phyloP scores from a whole-genome alignment of 179 eudicot genomes.

The Beta lomatogona region DNA sequence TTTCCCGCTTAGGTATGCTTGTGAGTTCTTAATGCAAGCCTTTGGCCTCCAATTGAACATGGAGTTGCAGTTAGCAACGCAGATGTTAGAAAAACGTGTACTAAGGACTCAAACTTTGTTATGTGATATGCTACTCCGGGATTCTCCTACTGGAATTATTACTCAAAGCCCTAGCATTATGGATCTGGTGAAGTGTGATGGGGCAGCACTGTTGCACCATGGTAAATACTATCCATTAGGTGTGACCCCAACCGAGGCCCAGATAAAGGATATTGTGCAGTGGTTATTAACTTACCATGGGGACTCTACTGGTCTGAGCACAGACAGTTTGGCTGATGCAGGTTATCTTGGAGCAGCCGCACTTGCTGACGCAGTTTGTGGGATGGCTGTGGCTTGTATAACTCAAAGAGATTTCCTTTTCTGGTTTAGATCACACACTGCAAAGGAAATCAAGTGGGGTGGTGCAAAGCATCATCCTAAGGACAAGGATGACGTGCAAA shows the following conservation, averaged over 20 bases:
- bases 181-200: constrained; percentile 95
- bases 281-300: constrained; percentile 77
- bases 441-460: constrained; percentile 96
- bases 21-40: constrained; percentile 97
- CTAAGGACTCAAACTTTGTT: constrained; percentile 82
- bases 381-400: constrained; percentile 94
- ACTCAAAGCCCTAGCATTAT: constrained; percentile 92
- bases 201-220: constrained; percentile 79
- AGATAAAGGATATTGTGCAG: constrained; percentile 82
- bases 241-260: constrained; percentile 83
- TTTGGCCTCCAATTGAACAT: constrained; percentile 90
- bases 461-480: constrained; percentile 95
- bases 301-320: constrained; percentile 93
- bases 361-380: constrained; percentile 92
- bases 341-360: constrained; percentile 86
- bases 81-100: constrained; percentile 74
- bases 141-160: constrained; percentile 81
- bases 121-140: constrained; percentile 94
- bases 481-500: constrained; percentile 86
- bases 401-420: constrained; percentile 77
- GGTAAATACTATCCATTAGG: constrained; percentile 80
- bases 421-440: constrained; percentile 95
- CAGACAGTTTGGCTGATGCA: constrained; percentile 90
- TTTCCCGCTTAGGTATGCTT: constrained; percentile 90
- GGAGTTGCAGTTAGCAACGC: constrained; percentile 85